Percentiles rank a stretch among this genome's conserved stretches.
These are phyloP conservation scores for Neonectria faginata DNA, from an alignment of 2,329 filamentous ascomycete species.

Conservation along the genomic window DNA sequence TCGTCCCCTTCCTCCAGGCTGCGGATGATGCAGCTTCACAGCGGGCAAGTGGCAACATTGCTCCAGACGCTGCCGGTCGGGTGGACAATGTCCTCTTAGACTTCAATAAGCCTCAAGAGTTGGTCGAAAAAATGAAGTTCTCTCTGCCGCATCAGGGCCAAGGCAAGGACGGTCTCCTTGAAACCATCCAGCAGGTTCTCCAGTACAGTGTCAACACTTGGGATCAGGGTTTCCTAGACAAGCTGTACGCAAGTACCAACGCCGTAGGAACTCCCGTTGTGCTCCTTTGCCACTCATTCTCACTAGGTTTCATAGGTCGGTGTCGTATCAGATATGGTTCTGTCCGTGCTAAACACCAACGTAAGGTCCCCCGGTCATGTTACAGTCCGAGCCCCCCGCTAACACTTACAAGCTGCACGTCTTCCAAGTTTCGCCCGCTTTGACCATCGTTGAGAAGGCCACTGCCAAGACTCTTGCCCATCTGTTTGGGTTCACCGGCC, in stretches of 20 bases:
- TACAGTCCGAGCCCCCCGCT: constrained; percentile 3
- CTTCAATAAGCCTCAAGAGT: constrained; percentile 67
- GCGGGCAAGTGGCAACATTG: constrained; percentile 63
- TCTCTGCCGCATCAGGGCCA: constrained; percentile 68
- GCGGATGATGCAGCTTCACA: constrained; percentile 72
- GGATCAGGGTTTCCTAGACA: constrained; percentile 96
- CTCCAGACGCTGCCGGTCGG: constrained; percentile 53
- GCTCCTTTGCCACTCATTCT: constrained; percentile 2
- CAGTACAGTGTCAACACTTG: constrained; percentile 97
- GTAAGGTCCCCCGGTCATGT: constrained; percentile 54
- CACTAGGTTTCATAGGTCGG: constrained; percentile 69
- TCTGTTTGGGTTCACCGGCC: constrained; percentile 80
- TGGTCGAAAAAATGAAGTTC: constrained; percentile 67
- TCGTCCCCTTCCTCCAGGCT: constrained; percentile 77
- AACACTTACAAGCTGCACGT: constrained; percentile 68
- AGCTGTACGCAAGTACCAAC: constrained; percentile 91
- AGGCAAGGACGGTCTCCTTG: constrained; percentile 80
- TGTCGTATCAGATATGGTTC: constrained; percentile 84
- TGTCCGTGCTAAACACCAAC: constrained; percentile 92
- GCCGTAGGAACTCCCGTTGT: constrained; percentile 63
- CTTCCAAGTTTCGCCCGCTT: constrained; percentile 90
- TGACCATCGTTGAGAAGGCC: constrained; percentile 88
- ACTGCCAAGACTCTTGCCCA: constrained; percentile 79
- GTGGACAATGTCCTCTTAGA: constrained; percentile 72
- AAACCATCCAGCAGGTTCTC: constrained; percentile 77